A percentile compares a stretch with the other conserved stretches of the same genome.
phyloP scores from a whole-genome alignment of 768 basidiomycete genomes.

The Zangia roseola region DNA sequence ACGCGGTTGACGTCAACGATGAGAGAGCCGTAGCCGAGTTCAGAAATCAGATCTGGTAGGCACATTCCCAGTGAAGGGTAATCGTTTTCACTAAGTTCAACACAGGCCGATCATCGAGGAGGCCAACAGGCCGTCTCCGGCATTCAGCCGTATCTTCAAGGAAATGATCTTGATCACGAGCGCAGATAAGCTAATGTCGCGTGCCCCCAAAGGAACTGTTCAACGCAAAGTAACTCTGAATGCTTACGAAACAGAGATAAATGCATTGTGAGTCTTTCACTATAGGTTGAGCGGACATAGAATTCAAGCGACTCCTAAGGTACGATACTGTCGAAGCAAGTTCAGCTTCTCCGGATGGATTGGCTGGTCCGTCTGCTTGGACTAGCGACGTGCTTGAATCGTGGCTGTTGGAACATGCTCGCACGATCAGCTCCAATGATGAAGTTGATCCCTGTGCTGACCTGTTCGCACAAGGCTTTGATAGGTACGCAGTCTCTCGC shows the following conservation, averaged over 20 bases:
- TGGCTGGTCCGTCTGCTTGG: conserved; percentile 5
- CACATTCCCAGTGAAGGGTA: background rate
- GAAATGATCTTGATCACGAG: conserved; percentile 49
- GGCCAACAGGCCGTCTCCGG: conserved; percentile 38
- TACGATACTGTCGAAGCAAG: conserved; percentile 6
- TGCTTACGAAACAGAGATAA: conserved; percentile 27
- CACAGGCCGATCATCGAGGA: conserved; percentile 39
- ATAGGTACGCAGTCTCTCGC: conserved; percentile 22
- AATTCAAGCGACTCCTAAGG: background rate
- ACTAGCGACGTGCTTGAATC: background rate
- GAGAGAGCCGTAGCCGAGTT: conserved; percentile 26
- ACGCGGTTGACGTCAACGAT: conserved; percentile 21
- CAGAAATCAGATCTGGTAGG: conserved; percentile 33
- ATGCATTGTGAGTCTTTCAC: conserved; percentile 15
- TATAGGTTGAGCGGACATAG: background rate
- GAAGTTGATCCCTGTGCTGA: conserved; percentile 6
- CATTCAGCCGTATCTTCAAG: conserved; percentile 45
- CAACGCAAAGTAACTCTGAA: conserved; percentile 16
- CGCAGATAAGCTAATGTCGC: conserved; percentile 39
- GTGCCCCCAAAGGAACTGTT: conserved; percentile 34
- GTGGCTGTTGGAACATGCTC: conserved; percentile 18
- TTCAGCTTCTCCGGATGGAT: background rate
- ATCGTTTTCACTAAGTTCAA: background rate
- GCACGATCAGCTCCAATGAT: background rate
- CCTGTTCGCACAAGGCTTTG: conserved; percentile 34